Base-by-base conservation (phyloP, 306 rosid species). In the Echinosophora koreensis region DNA sequence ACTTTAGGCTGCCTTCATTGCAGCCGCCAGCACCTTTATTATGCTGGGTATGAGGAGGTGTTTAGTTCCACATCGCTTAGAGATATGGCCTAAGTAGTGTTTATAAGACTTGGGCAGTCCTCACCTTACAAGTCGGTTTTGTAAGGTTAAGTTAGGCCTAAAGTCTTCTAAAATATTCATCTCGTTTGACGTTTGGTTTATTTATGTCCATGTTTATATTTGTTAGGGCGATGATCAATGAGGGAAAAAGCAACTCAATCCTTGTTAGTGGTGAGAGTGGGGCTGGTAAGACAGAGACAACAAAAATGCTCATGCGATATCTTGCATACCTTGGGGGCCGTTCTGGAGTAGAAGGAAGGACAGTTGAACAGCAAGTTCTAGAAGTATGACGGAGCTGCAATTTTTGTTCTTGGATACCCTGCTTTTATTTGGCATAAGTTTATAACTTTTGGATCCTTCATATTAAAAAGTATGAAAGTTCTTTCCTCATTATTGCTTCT, bases 201-300 rank as follows among this genome's bases (percentile, higher is more conserved):
- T 70, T 78, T 57, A 51, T 46, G 55, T 73, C 66, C 51, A 6
- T 81, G 34, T 56, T 80, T 73, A 78, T 73, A 74, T 74, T 62
- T 77, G 11, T 66, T 70, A 96, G 99, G 89, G 99, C 89, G 64
- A 96, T 96, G 99, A 90, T 96, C 83, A 91, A 93, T 38, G 99
- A 96, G 75, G 99, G 99, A 51, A 96, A 96, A 88, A 96, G 99
- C 90, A 96, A 96, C 88, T 96, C 99, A 82, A 96, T 96, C 76
- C 85, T 96, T 78, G 99, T 96, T 34, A 96, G 99, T 17, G 99
- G 99, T 80, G 99, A 96, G 85, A 96, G 99, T 85, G 99, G 99
- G 58, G 99, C 99, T 81, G 99, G 99, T 84, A 96, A 96, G 88
- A 96, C 99, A 58, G 99, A 96, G 88, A 96, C 99, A 55, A 96